Conservation (phyloP, 768 basidiomycete species). For the Gymnopilus junonius region DNA sequence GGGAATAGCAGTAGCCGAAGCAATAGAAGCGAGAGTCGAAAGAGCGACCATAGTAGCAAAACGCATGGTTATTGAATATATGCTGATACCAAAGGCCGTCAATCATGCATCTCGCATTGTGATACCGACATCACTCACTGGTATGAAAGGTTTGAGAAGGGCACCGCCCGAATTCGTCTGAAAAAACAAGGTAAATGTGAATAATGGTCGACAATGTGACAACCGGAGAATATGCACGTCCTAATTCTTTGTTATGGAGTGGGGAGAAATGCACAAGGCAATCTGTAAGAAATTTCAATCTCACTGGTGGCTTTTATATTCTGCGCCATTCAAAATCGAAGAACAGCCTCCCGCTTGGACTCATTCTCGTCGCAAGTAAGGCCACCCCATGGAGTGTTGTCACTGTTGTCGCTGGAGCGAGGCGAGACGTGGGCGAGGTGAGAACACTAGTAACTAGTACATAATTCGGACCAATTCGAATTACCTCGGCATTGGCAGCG, state of each 20-base stretch:
- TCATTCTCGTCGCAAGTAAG: not conserved
- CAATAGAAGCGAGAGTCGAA: not conserved
- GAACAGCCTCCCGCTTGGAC: not conserved
- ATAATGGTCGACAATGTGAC: not conserved
- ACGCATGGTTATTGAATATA: not conserved
- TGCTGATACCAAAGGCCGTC: not conserved
- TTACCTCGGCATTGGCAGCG: no score
- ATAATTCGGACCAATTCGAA: no score
- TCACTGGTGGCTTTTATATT: not conserved
- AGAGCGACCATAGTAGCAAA: not conserved
- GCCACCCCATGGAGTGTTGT: not conserved
- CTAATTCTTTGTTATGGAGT: not conserved
- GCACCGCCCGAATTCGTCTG: not conserved
- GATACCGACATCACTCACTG: not conserved
- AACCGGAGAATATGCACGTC: not conserved
- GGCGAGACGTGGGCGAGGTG: no score
- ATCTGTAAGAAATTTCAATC: not conserved
- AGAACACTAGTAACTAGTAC: no score
- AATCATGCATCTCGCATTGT: not conserved
- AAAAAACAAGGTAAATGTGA: not conserved
- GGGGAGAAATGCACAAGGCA: constrained; percentile 3
- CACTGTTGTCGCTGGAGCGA: no score
- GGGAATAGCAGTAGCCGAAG: not conserved
- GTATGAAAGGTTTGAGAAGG: not conserved
- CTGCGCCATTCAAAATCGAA: no score